Percentiles rank a stretch among this genome's conserved stretches.
phyloP scores from a whole-genome alignment of 768 basidiomycete species.

The Leucocoprinus birnbaumii region DNA sequence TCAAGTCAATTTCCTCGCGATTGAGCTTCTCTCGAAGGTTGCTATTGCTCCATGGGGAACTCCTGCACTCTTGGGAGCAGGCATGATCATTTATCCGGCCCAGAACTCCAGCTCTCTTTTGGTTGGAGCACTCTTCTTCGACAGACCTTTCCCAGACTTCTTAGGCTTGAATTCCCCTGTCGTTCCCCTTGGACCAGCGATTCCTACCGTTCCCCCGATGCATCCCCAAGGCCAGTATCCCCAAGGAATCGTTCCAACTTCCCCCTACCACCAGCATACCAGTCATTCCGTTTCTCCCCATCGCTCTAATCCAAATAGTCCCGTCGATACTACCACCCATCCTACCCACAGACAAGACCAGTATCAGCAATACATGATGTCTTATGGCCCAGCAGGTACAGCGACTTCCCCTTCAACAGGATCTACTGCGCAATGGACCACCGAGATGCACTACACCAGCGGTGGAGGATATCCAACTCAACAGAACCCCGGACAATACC shows the following conservation, averaged over 20 bases:
- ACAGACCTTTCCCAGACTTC: constrained; percentile 45
- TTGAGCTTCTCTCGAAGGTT: constrained; percentile 30
- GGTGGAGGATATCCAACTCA: constrained; percentile 3
- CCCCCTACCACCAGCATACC: constrained; percentile 29
- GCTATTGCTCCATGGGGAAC: constrained; percentile 51
- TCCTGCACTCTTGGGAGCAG: constrained; percentile 41
- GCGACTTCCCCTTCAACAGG: constrained; percentile 4
- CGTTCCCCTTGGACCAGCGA: constrained; percentile 25
- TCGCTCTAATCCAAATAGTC: constrained; percentile 31
- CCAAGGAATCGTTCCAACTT: constrained; percentile 23
- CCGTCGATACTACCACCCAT: constrained; percentile 26
- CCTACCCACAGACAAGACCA: constrained; percentile 28
- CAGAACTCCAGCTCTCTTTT: constrained; percentile 49
- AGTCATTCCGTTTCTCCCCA: constrained; percentile 33
- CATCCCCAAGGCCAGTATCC: constrained; percentile 27
- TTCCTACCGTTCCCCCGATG: constrained; percentile 24
- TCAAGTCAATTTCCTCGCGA: not conserved
- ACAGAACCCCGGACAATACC: constrained; percentile 9
- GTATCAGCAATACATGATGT: constrained; percentile 31
- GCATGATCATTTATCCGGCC: constrained; percentile 52
- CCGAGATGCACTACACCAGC: constrained; percentile 6
- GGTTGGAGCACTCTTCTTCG: constrained; percentile 48
- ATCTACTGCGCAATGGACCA: constrained; percentile 6
- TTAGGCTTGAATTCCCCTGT: constrained; percentile 22
- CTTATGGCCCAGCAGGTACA: constrained; percentile 16